Base-by-base conservation (phyloP, 1,139 yeast genomes). In the Zygosaccharomyces sapae region DNA sequence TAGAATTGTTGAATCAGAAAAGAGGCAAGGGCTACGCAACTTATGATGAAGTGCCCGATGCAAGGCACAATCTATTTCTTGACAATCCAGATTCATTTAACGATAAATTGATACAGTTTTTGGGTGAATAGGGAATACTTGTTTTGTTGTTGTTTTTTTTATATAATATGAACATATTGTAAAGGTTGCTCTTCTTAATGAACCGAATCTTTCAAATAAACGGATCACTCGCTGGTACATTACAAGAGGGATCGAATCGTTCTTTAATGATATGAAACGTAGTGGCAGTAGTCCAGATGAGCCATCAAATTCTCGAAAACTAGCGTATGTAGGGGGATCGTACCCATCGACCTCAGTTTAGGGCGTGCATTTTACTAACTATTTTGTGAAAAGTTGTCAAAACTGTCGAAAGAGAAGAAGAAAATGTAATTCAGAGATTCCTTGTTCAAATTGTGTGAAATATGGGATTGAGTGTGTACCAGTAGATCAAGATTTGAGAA, bases 11-110 rank as follows among this genome's bases (percentile, higher is more conserved):
- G 47, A 65, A 71, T 38, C 42, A 54, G 5, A 42, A 48, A 29
- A 48, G 58, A 1, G 68, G 70, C 1, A 62, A 60, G 5, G 60
- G 58, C 5, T 37, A 37, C 12, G 68, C 71, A 2, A 59, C 63
- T 7, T 80, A 76, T 50, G 67, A 66, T 12, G 69, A 78, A 7
- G 69, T 86, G 0, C 62, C 72, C 2, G 69, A 76, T 44, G 80
- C 90, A 1, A 92, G 95, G 0, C 96, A 87, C 62, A 92, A 87
- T 65, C 65, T 87, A 47, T 86, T 86, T 58, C 68, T 87, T 51
- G 95, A 87, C 63, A 86, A 87, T 54, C 82, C 83, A 4, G 57
- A 68, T 30, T 84, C 74, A 33, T 85, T 86, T 54, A 81, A 85
- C 62, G 56, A 58, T 9, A 66, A 70, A 37, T 70, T 83, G 2